phyloP scores from a whole-genome alignment of 768 basidiomycete genomes.

The Imleria badia region DNA sequence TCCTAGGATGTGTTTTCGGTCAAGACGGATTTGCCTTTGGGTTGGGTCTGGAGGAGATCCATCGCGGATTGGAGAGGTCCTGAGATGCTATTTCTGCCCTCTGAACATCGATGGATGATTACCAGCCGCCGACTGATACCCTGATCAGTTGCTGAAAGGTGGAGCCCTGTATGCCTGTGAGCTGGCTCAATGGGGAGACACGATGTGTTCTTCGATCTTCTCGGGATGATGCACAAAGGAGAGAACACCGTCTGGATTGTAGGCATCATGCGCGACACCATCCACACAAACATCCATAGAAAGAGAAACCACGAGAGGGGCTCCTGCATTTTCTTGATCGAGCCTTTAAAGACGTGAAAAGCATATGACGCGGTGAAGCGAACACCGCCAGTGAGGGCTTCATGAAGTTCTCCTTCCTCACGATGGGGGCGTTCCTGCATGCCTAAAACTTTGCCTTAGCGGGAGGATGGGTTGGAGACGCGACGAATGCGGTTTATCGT shows the following conservation, averaged over 20 bases:
- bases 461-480: conserved; percentile 16
- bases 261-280: conserved; percentile 39
- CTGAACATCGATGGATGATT: conserved; percentile 65
- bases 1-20: conserved; percentile 35
- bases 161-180: conserved; percentile 58
- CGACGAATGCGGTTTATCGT: conserved; percentile 21
- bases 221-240: conserved; percentile 64
- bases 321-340: conserved; percentile 49
- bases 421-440: conserved; percentile 28
- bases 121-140: conserved; percentile 56
- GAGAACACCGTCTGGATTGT: conserved; percentile 48
- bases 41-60: conserved; percentile 60
- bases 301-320: conserved; percentile 57
- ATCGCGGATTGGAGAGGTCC: conserved; percentile 75
- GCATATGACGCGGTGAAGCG: conserved; percentile 39
- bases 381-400: conserved; percentile 22
- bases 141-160: conserved; percentile 64
- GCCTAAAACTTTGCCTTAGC: conserved; percentile 9
- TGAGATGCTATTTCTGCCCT: conserved; percentile 75
- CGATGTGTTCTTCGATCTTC: conserved; percentile 46
- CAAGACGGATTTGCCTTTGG: conserved; percentile 70
- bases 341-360: conserved; percentile 46
- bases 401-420: conserved; percentile 28
- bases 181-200: conserved; percentile 38
- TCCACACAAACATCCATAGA: conserved; percentile 48